Evolutionary conservation across 306 rosid species (phyloP).

Genomic region (Quercus dentata): DNA sequence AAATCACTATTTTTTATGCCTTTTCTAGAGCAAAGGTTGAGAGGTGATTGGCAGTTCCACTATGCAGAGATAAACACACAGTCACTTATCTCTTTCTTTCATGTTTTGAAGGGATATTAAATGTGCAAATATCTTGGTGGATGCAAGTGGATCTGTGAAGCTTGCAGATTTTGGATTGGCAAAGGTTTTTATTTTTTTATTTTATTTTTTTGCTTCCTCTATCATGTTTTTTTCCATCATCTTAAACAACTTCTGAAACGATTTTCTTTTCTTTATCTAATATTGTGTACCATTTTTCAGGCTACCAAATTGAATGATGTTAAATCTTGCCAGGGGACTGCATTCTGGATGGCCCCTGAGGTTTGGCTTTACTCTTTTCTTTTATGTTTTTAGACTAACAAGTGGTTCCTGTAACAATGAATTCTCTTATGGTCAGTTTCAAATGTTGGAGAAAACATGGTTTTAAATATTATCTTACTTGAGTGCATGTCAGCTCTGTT

Average conservation of each 20-base stretch:
- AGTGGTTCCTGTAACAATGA: slow-evolving; percentile 6
- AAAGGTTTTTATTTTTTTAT: slow-evolving; percentile 50
- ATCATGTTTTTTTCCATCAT: background rate
- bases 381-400: background rate
- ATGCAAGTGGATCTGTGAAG: slow-evolving; percentile 90
- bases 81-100: background rate
- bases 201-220: background rate
- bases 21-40: background rate
- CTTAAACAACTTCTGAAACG: slow-evolving; percentile 5
- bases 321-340: slow-evolving; percentile 78
- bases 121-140: slow-evolving; percentile 94
- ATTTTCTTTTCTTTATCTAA: slow-evolving; percentile 16
- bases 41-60: background rate
- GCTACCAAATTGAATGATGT: slow-evolving; percentile 78
- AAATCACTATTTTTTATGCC: background rate
- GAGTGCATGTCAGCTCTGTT: background rate
- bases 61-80: background rate
- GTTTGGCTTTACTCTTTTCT: slow-evolving; percentile 48
- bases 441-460: background rate
- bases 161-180: slow-evolving; percentile 99
- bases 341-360: slow-evolving; percentile 99
- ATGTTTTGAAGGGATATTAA: slow-evolving; percentile 75
- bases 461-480: background rate
- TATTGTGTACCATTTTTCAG: slow-evolving; percentile 36
- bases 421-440: background rate